These are phyloP conservation scores for Colletotrichum sp. DNA, from an alignment of 2,329 filamentous ascomycete species.

Conservation along the genomic window DNA sequence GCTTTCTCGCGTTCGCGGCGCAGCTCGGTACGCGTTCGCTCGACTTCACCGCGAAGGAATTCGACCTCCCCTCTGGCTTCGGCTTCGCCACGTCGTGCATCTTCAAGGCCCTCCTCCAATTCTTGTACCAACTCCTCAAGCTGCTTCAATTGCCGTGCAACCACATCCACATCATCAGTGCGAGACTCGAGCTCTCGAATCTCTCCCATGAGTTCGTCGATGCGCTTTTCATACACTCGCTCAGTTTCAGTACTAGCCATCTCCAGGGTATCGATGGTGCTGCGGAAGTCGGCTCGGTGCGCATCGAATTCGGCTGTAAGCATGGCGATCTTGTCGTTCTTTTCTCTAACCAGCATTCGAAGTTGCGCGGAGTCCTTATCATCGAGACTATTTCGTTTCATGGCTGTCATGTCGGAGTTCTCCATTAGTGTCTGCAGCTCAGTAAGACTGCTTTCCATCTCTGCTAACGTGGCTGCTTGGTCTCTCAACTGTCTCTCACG, in stretches of 20 bases:
- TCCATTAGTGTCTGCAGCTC: slow-evolving; percentile 77
- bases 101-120: slow-evolving; percentile 94
- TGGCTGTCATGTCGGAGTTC: slow-evolving; percentile 48
- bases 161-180: slow-evolving; percentile 87
- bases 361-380: slow-evolving; percentile 79
- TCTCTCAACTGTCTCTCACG: slow-evolving; percentile 88
- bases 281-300: slow-evolving; percentile 93
- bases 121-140: slow-evolving; percentile 96
- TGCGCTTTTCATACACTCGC: slow-evolving; percentile 92
- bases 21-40: slow-evolving; percentile 86
- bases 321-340: slow-evolving; percentile 95
- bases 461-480: slow-evolving; percentile 79
- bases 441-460: slow-evolving; percentile 89
- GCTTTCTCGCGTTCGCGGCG: slow-evolving; percentile 87
- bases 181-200: slow-evolving; percentile 82
- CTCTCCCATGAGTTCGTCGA: slow-evolving; percentile 84
- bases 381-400: slow-evolving; percentile 56
- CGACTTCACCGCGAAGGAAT: slow-evolving; percentile 92
- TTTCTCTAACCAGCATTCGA: slow-evolving; percentile 84
- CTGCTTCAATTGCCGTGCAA: slow-evolving; percentile 91
- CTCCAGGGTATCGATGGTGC: slow-evolving; percentile 95
- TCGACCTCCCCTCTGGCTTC: slow-evolving; percentile 96
- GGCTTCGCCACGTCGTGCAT: slow-evolving; percentile 90
- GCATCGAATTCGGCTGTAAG: slow-evolving; percentile 94
- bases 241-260: slow-evolving; percentile 95